These are phyloP conservation scores for Epichloe coenophiala DNA, from an alignment of 2,329 filamentous ascomycete species.

Conservation along the genomic window DNA sequence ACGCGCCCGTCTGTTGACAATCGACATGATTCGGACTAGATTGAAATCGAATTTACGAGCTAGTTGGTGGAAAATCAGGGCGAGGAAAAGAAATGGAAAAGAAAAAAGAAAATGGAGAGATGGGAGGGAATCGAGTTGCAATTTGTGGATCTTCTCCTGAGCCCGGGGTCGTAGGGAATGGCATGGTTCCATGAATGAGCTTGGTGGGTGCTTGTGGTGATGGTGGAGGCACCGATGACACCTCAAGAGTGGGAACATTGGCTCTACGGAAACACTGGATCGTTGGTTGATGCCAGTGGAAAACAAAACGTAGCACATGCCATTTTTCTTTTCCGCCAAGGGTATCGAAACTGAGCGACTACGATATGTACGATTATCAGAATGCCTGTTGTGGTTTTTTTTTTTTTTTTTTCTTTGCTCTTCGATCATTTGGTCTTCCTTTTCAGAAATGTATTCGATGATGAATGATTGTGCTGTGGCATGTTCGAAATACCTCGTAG, in stretches of 20 bases:
- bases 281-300: background rate
- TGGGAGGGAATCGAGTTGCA: too few relatives aligned
- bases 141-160: background rate
- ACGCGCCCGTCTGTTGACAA: background rate
- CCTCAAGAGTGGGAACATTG: background rate
- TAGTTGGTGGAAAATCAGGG: background rate
- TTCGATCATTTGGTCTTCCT: background rate
- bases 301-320: background rate
- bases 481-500: too few relatives aligned
- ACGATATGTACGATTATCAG: conserved; percentile 11
- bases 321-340: background rate
- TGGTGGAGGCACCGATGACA: background rate
- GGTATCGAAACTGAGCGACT: conserved; percentile 1
- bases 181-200: background rate
- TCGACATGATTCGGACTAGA: background rate
- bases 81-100: background rate
- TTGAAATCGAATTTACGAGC: background rate
- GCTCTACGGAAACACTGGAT: too few relatives aligned
- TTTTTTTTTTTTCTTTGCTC: conserved; percentile 2
- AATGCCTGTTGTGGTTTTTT: conserved; percentile 5
- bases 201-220: background rate
- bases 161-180: background rate
- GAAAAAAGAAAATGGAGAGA: too few relatives aligned
- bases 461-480: background rate
- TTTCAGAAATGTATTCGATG: background rate